These are phyloP conservation scores for Trypanosoma boissoni DNA, from an alignment of 208 protist species.

Conservation along the genomic window DNA sequence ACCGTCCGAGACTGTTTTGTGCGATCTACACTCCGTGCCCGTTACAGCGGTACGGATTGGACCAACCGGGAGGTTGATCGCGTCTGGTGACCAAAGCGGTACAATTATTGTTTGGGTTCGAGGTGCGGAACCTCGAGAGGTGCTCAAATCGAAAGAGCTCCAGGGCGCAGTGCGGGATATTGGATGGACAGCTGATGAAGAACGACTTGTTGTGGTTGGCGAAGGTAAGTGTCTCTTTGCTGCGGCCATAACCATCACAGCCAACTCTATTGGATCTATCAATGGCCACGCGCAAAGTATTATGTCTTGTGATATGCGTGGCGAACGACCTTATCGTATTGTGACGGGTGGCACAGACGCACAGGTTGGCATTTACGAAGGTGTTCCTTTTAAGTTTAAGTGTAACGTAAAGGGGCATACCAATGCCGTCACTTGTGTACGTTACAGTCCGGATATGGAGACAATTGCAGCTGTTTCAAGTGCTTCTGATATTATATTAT, in stretches of 20 bases:
- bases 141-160: slow-evolving; percentile 30
- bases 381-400: slow-evolving; percentile 58
- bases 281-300: slow-evolving; percentile 48
- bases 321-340: slow-evolving; percentile 39
- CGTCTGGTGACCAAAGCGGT: slow-evolving; percentile 57
- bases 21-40: slow-evolving; percentile 28
- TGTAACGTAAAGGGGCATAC: slow-evolving; percentile 33
- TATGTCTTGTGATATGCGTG: slow-evolving; percentile 43
- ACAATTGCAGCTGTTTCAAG: slow-evolving; percentile 36
- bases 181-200: slow-evolving; percentile 48
- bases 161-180: slow-evolving; percentile 53
- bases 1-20: slow-evolving; percentile 8
- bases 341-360: slow-evolving; percentile 42
- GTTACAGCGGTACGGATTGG: slow-evolving; percentile 47
- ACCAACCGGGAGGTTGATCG: slow-evolving; percentile 36
- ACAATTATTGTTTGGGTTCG: slow-evolving; percentile 42
- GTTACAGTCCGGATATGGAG: slow-evolving; percentile 47
- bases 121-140: slow-evolving; percentile 24
- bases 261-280: slow-evolving; percentile 38
- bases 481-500: slow-evolving; percentile 33
- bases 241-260: slow-evolving; percentile 30
- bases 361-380: slow-evolving; percentile 63
- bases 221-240: slow-evolving; percentile 49
- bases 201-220: slow-evolving; percentile 57
- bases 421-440: slow-evolving; percentile 64